These are phyloP conservation scores for Suillus alpinus DNA, from an alignment of 768 basidiomycete genomes.

Conservation along the genomic window DNA sequence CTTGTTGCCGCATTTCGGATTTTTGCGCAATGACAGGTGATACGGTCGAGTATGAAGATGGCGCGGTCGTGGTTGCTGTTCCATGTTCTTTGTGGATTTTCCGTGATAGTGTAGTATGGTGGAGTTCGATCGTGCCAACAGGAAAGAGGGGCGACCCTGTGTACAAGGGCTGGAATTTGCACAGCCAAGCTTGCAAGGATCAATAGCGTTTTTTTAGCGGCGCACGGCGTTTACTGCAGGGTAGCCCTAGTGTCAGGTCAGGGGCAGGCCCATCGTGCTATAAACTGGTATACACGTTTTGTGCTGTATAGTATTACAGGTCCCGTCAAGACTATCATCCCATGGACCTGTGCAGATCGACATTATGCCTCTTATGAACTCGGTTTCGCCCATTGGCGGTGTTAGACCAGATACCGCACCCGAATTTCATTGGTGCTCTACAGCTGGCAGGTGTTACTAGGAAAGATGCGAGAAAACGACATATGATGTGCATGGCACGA, in stretches of 20 bases:
- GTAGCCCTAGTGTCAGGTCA: background rate
- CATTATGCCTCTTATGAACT: background rate
- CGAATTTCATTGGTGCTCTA: slow-evolving; percentile 2
- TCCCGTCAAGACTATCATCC: no score
- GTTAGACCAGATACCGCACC: background rate
- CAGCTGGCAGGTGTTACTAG: slow-evolving; percentile 8
- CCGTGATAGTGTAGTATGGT: slow-evolving; percentile 1
- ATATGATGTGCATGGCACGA: slow-evolving; percentile 8
- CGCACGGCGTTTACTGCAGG: slow-evolving; percentile 19
- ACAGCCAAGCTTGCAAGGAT: slow-evolving; percentile 9
- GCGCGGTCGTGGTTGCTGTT: background rate
- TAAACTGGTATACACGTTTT: background rate
- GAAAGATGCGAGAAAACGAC: slow-evolving; percentile 10
- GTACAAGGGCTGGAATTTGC: slow-evolving; percentile 14
- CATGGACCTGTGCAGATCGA: background rate
- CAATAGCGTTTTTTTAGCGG: slow-evolving; percentile 26
- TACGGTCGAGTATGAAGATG: no score
- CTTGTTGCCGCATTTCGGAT: background rate
- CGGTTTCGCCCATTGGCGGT: background rate
- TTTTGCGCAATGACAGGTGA: background rate
- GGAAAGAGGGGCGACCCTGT: slow-evolving; percentile 7
- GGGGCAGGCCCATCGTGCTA: background rate
- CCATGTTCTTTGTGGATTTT: background rate
- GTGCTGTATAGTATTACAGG: background rate
- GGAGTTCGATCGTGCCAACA: slow-evolving; percentile 12